A percentile compares a stretch with the other conserved stretches of the same genome.
Evolutionary conservation across 176 grass and related monocot species (phyloP).

Genomic region (Tillandsia leiboldiana): DNA sequence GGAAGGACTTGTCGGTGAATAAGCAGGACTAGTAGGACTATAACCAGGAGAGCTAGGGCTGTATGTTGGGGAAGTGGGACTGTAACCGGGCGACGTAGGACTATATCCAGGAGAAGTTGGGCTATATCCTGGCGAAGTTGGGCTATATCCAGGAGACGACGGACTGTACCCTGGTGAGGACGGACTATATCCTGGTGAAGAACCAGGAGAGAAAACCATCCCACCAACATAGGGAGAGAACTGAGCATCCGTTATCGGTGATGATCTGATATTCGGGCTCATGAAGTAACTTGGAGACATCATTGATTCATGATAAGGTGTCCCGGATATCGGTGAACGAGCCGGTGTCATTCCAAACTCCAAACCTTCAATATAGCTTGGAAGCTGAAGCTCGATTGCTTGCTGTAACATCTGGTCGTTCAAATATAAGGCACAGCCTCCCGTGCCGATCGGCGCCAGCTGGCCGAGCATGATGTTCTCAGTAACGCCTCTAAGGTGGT

Average conservation of each 20-base stretch:
- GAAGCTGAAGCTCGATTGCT: conserved; percentile 94
- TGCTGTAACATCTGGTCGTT: conserved; percentile 93
- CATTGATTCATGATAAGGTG: conserved; percentile 89
- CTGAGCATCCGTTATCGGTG: conserved; percentile 76
- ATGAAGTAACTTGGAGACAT: conserved; percentile 90
- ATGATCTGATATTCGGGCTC: conserved; percentile 82
- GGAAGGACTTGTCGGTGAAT: conserved; percentile 52
- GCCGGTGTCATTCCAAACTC: conserved; percentile 78
- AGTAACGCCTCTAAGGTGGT: conserved; percentile 79
- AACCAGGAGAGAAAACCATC: conserved; percentile 77
- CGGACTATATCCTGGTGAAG: conserved; percentile 71
- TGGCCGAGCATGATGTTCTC: conserved; percentile 98
- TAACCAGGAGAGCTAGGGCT: conserved; percentile 52
- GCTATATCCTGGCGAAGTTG: conserved; percentile 38
- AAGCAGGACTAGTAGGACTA: conserved; percentile 53
- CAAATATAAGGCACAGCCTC: conserved; percentile 67
- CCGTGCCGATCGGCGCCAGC: conserved; percentile 85
- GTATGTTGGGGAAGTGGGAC: conserved; percentile 50
- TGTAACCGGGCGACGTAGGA: conserved; percentile 42
- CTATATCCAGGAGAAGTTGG: conserved; percentile 50
- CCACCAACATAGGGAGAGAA: conserved; percentile 92
- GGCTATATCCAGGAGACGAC: conserved; percentile 53
- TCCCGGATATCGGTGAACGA: conserved; percentile 60
- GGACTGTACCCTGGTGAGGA: conserved; percentile 65
- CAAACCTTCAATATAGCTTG: conserved; percentile 68